These are phyloP conservation scores for Rutstroemia sydowiana DNA, from an alignment of 2,329 filamentous ascomycete genomes.

Conservation along the genomic window DNA sequence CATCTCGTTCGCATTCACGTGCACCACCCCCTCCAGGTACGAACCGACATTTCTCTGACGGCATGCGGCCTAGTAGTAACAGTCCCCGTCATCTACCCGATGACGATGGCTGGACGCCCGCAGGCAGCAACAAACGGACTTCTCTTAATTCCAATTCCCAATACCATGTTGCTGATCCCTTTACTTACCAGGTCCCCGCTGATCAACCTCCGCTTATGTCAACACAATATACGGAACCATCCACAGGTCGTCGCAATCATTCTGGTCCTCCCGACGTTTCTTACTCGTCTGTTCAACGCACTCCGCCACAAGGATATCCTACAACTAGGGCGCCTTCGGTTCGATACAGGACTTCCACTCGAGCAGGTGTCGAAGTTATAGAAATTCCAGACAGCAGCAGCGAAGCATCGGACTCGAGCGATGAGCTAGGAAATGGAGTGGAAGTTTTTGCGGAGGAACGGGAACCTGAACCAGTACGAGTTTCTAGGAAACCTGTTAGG, in stretches of 20 bases:
- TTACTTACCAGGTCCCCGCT: slow-evolving; percentile 32
- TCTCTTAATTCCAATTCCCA: slow-evolving; percentile 25
- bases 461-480: background rate
- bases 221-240: slow-evolving; percentile 29
- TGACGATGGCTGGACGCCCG: slow-evolving; percentile 39
- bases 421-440: slow-evolving; percentile 26
- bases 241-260: slow-evolving; percentile 26
- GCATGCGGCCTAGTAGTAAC: slow-evolving; percentile 31
- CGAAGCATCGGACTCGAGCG: slow-evolving; percentile 19
- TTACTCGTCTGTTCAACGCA: slow-evolving; percentile 27
- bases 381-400: slow-evolving; percentile 14
- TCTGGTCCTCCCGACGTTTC: slow-evolving; percentile 30
- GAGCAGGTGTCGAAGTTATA: slow-evolving; percentile 16
- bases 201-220: slow-evolving; percentile 24
- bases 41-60: slow-evolving; percentile 25
- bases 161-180: slow-evolving; percentile 28
- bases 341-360: slow-evolving; percentile 13
- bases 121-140: slow-evolving; percentile 30
- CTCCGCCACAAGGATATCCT: slow-evolving; percentile 18
- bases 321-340: slow-evolving; percentile 18
- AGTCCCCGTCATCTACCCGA: slow-evolving; percentile 35
- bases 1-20: slow-evolving; percentile 29
- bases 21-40: slow-evolving; percentile 18
- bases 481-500: background rate
- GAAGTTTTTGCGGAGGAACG: slow-evolving; percentile 23